Base-by-base conservation (phyloP, 345 rosid genomes). In the Eucalyptus cladocalyx region DNA sequence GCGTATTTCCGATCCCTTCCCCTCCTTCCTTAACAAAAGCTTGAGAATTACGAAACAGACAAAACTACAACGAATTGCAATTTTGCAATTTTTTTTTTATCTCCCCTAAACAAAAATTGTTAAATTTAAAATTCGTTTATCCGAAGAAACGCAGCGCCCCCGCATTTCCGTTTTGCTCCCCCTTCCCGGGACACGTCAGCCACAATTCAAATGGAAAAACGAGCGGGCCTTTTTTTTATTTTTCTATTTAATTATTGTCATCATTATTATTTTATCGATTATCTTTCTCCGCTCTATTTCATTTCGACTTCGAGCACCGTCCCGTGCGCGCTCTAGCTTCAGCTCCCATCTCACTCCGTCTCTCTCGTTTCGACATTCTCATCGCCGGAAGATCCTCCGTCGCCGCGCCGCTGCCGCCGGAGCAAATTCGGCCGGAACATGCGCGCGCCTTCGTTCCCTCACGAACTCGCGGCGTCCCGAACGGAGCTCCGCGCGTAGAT, bases 201-300 rank as follows among this genome's bases (percentile, higher is more conserved):
- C n/a, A 67, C 72, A 89, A 86, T 91, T 87, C 90, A 91, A 91
- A 89, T 86, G 86, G 47, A 89, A 88, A 91, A 91, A 85, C 45
- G 89, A 85, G 90, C 90, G 92, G 92, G 87, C 87, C 87, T 43
- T 21, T 81, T 48, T 48, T 58, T 19, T 30, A 9, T 24, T 16
- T 48, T 54, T 19, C 11, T 53, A 56, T 48, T 49, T 80, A 26
- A 26, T 42, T 6, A 11, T 72, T 23, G 1, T 56, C 28, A 24
- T 56, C 28, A 56, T 37, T 2, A 13, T 43, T 87, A 11, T 19
- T 40, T 9, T 3, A 18, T 40, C 17, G 30, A 54, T 56, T 21
- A 10, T 56, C 37, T 62, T 85, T 80, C 56, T 50, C 85, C 43
- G 56, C 37, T 28, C 24, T 14, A 37, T 72, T 72, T 72, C 83